Percentiles rank a stretch among this genome's conserved stretches.
Evolutionary conservation across 2,329 filamentous ascomycete species (phyloP).

Genomic region (Tolypocladium inflatum): DNA sequence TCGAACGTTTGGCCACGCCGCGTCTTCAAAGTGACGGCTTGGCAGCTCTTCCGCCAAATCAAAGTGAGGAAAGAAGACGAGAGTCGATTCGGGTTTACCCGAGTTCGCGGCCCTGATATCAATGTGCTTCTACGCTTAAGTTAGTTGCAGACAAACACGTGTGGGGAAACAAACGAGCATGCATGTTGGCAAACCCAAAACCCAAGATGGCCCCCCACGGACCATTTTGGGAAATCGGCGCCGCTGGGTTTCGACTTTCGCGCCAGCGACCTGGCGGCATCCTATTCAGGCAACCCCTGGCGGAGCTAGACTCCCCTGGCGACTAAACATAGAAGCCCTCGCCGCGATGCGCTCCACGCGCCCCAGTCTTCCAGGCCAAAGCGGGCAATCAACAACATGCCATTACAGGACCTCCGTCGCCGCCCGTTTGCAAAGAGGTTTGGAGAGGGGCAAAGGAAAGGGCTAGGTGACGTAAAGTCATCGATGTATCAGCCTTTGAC

Average conservation of each 20-base stretch:
- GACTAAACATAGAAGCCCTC: background rate
- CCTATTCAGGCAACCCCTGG: background rate
- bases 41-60: background rate
- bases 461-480: constrained; percentile 4
- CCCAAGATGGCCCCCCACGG: background rate
- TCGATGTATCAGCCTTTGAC: background rate
- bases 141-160: no score
- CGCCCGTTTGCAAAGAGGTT: background rate
- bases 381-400: background rate
- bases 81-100: background rate
- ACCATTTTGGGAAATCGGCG: background rate
- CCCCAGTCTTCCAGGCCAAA: background rate
- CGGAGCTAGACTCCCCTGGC: background rate
- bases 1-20: no score
- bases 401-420: background rate
- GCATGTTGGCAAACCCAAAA: background rate
- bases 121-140: background rate
- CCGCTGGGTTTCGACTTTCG: background rate
- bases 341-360: background rate
- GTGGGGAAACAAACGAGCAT: background rate
- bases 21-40: background rate
- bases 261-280: background rate
- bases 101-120: background rate
- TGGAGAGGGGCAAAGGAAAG: constrained; percentile 1
- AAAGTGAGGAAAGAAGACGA: background rate